Percentiles rank a stretch among this genome's conserved stretches.
These are phyloP conservation scores for Plenodomus tracheiphilus DNA, from an alignment of 2,329 filamentous ascomycete species.

Conservation along the genomic window DNA sequence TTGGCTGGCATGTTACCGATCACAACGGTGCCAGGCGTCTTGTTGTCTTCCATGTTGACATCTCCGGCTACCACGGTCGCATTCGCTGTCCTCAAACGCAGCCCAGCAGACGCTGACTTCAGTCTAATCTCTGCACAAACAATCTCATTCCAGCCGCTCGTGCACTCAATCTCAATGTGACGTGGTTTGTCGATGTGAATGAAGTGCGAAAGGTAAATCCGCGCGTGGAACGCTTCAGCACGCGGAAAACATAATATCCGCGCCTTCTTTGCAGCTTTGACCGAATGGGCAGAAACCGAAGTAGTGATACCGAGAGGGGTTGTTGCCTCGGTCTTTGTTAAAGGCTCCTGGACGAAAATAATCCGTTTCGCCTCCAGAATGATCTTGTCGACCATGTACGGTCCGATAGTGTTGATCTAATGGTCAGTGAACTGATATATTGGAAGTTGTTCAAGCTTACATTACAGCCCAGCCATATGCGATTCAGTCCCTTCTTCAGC, in stretches of 20 bases:
- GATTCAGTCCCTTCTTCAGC: constrained; percentile 60
- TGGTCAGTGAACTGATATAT: constrained; percentile 29
- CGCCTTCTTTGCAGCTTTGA: constrained; percentile 49
- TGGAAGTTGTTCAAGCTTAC: constrained; percentile 19
- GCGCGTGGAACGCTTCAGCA: constrained; percentile 68
- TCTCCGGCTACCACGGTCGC: constrained; percentile 49
- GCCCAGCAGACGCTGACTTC: constrained; percentile 63
- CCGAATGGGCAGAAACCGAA: constrained; percentile 38
- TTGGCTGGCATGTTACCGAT: constrained; percentile 50
- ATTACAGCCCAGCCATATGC: constrained; percentile 55
- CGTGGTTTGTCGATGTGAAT: constrained; percentile 81
- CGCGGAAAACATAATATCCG: constrained; percentile 75
- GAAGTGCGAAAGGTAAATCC: constrained; percentile 66
- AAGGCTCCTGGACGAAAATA: constrained; percentile 66
- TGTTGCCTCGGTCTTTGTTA: constrained; percentile 53
- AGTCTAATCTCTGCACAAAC: constrained; percentile 54
- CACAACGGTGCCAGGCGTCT: constrained; percentile 52
- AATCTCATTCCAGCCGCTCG: constrained; percentile 73
- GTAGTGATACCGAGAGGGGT: constrained; percentile 54
- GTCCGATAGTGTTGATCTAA: constrained; percentile 69
- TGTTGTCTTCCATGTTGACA: constrained; percentile 48
- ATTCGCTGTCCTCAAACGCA: constrained; percentile 60
- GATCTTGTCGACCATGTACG: constrained; percentile 75
- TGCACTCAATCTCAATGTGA: constrained; percentile 72
- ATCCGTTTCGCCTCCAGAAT: constrained; percentile 67